phyloP scores from a whole-genome alignment of 768 basidiomycete genomes.

The Naganishia onofrii region DNA sequence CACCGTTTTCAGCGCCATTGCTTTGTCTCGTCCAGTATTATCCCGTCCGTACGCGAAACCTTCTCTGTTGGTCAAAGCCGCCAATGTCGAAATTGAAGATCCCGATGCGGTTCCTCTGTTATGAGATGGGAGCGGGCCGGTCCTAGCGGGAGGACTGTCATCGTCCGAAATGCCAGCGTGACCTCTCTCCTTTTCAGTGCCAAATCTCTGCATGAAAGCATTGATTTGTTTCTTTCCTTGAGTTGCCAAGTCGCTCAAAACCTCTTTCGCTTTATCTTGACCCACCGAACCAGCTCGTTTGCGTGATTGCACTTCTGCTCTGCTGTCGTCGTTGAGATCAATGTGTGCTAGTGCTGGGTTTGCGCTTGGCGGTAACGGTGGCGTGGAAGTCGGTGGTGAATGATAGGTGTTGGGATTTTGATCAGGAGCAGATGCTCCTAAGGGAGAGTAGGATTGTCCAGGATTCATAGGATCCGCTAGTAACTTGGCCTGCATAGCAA shows the following conservation, averaged over 20 bases:
- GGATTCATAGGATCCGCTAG: conserved; percentile 36
- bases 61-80: conserved; percentile 25
- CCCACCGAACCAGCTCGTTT: conserved; percentile 78
- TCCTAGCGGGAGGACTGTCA: conserved; percentile 48
- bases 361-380: conserved; percentile 34
- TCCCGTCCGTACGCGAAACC: conserved; percentile 30
- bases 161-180: conserved; percentile 8
- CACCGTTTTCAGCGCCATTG: conserved; percentile 68
- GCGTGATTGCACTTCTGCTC: conserved; percentile 55
- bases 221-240: conserved; percentile 86
- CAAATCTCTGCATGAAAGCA: conserved; percentile 78
- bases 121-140: not conserved
- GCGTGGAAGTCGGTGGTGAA: conserved; percentile 34
- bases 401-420: conserved; percentile 20
- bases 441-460: conserved; percentile 21
- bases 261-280: conserved; percentile 42
- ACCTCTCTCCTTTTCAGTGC: conserved; percentile 43
- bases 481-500: conserved; percentile 48
- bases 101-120: not conserved
- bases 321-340: conserved; percentile 14
- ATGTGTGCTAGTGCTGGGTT: conserved; percentile 34
- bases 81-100: conserved; percentile 5
- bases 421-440: conserved; percentile 19
- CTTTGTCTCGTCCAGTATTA: conserved; percentile 52
- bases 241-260: conserved; percentile 79